phyloP scores from a whole-genome alignment of 2,329 filamentous ascomycete species.

The Aspergillus flavus region DNA sequence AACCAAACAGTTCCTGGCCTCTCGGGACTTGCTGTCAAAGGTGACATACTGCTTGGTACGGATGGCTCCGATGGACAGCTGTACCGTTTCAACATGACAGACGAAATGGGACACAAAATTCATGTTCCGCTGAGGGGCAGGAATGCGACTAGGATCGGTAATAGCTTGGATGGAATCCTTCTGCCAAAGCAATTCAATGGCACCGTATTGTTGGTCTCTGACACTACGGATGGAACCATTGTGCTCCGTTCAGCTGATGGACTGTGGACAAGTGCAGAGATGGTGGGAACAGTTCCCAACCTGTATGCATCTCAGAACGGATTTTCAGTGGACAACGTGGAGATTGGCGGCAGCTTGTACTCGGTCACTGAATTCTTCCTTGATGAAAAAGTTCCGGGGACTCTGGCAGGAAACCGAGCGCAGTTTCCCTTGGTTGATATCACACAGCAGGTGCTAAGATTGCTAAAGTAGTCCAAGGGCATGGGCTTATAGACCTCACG shows the following conservation, averaged over 20 bases:
- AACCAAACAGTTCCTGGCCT: background rate
- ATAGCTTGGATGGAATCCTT: background rate
- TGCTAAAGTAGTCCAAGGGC: background rate
- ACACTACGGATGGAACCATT: background rate
- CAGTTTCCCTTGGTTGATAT: constrained; percentile 4
- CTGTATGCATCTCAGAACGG: background rate
- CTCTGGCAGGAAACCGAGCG: background rate
- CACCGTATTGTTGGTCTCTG: constrained; percentile 1
- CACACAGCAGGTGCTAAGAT: background rate
- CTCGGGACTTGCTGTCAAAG: background rate
- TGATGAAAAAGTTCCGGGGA: background rate
- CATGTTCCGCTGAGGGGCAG: background rate
- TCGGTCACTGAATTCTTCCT: constrained; percentile 1
- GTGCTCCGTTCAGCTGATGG: constrained; percentile 2
- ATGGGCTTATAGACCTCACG: background rate
- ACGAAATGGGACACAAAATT: background rate
- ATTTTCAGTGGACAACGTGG: background rate
- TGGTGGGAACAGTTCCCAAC: background rate
- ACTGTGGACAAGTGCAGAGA: background rate
- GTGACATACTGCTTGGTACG: background rate
- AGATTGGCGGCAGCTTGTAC: constrained; percentile 4
- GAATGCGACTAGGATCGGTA: background rate
- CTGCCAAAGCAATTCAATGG: background rate
- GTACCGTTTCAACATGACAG: constrained; percentile 2
- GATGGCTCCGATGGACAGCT: constrained; percentile 2